Percentiles rank a stretch among this genome's conserved stretches.
Evolutionary conservation across 2,329 filamentous ascomycete genomes (phyloP).

Genomic region (Daldinia sp.): DNA sequence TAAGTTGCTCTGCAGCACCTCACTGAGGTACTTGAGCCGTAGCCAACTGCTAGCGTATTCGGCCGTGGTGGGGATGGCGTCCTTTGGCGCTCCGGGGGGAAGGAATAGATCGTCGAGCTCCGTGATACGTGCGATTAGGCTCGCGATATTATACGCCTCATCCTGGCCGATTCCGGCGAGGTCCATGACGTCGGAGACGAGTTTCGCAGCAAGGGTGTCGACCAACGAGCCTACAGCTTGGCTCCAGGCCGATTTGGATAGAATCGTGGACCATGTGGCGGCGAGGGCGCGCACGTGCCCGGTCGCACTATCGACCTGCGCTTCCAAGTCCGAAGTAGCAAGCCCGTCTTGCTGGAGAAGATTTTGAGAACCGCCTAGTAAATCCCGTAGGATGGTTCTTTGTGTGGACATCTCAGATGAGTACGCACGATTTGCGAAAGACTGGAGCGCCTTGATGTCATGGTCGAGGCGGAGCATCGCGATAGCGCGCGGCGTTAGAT

Average conservation of each 20-base stretch:
- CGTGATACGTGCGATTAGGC: conserved; percentile 68
- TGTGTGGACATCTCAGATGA: conserved; percentile 70
- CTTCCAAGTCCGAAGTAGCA: conserved; percentile 55
- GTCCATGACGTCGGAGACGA: conserved; percentile 72
- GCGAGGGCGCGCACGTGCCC: conserved; percentile 66
- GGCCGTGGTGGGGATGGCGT: conserved; percentile 66
- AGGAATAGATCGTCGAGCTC: conserved; percentile 71
- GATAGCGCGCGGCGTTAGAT: conserved; percentile 63
- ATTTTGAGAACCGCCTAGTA: conserved; percentile 71
- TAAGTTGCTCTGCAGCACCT: conserved; percentile 75
- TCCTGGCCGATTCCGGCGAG: conserved; percentile 72
- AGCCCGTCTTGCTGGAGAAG: conserved; percentile 69
- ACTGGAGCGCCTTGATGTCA: conserved; percentile 69
- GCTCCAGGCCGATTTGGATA: conserved; percentile 71
- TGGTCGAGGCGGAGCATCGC: conserved; percentile 69
- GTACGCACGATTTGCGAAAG: conserved; percentile 72
- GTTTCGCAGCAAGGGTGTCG: conserved; percentile 69
- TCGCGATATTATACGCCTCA: conserved; percentile 71
- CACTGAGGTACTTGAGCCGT: conserved; percentile 72
- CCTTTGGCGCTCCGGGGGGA: conserved; percentile 52
- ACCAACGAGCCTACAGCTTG: conserved; percentile 72
- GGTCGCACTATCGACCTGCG: conserved; percentile 64
- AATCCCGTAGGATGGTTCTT: conserved; percentile 70
- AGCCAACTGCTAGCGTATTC: conserved; percentile 73
- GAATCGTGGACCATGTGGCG: conserved; percentile 67